Evolutionary conservation across 257 asterid species (phyloP), one percentile per base, ranked within the genome.

Genomic region (Capsicum pubescens): DNA sequence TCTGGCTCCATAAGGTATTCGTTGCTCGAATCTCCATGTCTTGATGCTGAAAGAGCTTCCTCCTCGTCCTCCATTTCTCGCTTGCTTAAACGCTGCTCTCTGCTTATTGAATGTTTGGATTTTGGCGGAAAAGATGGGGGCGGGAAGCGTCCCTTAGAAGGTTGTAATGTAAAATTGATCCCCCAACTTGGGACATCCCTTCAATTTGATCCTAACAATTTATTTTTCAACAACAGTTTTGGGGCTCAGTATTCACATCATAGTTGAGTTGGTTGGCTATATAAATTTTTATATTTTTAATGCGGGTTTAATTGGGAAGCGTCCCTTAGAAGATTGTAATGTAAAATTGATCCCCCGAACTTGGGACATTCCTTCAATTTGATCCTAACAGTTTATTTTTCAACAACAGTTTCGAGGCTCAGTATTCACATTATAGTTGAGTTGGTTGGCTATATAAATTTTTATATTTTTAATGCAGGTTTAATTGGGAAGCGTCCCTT

Each of bases 1-100:
- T 56, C 56, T 68, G 68, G 14, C 16, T 77, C 88, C 78, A 19
- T 80, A 46, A 61, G 56, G 87, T 57, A 84, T 7, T 84, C 85
- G 12, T 87, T 85, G 81, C 67, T 82, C 76, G 95, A 90, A 76
- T 91, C 98, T 83, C 84, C 85, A 67, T 92, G 84, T n/a, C 87
- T 87, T 26, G 92, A 86, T 39, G 54, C n/a, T 69, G 93, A 93
- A 0, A 81, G 85, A 83, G 87, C 56, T 48, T 87, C 91, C 7
- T 87, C 93, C 11, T 89, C 93, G 70, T 83, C 93, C 52, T 89
- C 97, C 99, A 94, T 92, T 50, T 54, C 36, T 56, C 71, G 72
- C 54, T 1, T 10, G 50, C 61, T 42, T 36, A 64, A 9, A n/a
- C 70, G 48, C 61, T 61, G 19, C 44, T 77, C 57, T 82, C 55